Evolutionary conservation across 1,284 basidiomycete species (phyloP).

Genomic region (Takashimella koratensis): DNA sequence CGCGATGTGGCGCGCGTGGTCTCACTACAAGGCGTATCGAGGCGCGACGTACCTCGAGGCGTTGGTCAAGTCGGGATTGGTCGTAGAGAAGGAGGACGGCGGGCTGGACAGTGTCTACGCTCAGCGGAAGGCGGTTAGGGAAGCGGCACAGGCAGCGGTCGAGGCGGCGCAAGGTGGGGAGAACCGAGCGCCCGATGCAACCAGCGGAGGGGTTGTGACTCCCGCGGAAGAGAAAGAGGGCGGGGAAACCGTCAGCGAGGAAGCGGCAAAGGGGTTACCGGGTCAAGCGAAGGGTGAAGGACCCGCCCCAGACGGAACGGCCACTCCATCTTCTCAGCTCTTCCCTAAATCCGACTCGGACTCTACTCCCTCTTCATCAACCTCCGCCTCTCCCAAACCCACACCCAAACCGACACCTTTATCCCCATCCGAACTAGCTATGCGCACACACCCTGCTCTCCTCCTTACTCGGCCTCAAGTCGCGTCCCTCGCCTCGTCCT

Average conservation of each 20-base stretch:
- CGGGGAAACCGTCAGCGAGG: conserved; percentile 1
- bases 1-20: conserved; percentile 53
- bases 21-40: conserved; percentile 50
- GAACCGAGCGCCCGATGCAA: conserved; percentile 31
- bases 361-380: conserved; percentile 3
- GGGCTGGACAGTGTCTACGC: conserved; percentile 31
- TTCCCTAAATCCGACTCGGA: conserved; percentile 10
- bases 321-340: conserved; percentile 25
- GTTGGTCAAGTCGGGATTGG: conserved; percentile 40
- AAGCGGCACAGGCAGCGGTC: conserved; percentile 2
- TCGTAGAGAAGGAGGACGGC: conserved; percentile 30
- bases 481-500: conserved; percentile 37
- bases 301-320: conserved; percentile 24
- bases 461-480: conserved; percentile 34
- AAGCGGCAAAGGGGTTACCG: conserved; percentile 7
- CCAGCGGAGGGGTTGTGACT: conserved; percentile 4
- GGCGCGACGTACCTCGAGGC: conserved; percentile 44
- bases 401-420: conserved; percentile 4
- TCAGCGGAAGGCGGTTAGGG: background rate
- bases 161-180: conserved; percentile 7
- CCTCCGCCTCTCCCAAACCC: background rate
- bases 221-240: background rate
- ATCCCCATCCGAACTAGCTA: conserved; percentile 12
- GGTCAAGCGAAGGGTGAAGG: conserved; percentile 25
- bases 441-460: conserved; percentile 20